Evolutionary conservation across 768 basidiomycete genomes (phyloP).

Genomic region (Tricholoma flavovirens): DNA sequence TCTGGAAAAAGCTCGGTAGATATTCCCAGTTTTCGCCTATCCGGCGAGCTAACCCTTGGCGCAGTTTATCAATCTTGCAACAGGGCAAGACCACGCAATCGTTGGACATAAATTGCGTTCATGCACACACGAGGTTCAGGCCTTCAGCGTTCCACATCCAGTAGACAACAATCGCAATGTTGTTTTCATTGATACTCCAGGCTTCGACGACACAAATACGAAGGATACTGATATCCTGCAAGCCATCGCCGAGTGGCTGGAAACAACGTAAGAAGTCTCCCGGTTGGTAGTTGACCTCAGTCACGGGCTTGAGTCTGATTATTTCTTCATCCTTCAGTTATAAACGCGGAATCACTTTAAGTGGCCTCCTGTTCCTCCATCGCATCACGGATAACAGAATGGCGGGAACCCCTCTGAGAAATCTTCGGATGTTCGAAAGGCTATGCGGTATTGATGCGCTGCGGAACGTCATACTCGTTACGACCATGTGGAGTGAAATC

Average conservation of each 20-base stretch:
- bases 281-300: neutral
- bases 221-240: neutral
- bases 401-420: neutral
- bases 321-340: neutral
- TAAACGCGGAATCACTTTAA: neutral
- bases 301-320: neutral
- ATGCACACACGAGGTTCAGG: neutral
- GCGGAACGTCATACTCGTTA: neutral
- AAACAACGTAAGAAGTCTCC: neutral
- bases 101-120: neutral
- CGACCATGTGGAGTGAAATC: constrained; percentile 4
- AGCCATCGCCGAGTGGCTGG: constrained; percentile 1
- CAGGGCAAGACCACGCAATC: neutral
- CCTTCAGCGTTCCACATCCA: constrained; percentile 1
- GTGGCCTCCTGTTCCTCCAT: neutral
- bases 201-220: neutral
- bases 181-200: constrained; percentile 1
- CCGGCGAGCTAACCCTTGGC: neutral
- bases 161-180: neutral
- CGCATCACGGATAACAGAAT: neutral
- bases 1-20: constrained; percentile 2
- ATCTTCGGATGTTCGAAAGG: neutral
- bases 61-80: constrained; percentile 1
- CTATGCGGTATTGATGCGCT: neutral
- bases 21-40: neutral